Evolutionary conservation across 1,139 yeast species (phyloP).

Genomic region (Geotrichum carabidarum): DNA sequence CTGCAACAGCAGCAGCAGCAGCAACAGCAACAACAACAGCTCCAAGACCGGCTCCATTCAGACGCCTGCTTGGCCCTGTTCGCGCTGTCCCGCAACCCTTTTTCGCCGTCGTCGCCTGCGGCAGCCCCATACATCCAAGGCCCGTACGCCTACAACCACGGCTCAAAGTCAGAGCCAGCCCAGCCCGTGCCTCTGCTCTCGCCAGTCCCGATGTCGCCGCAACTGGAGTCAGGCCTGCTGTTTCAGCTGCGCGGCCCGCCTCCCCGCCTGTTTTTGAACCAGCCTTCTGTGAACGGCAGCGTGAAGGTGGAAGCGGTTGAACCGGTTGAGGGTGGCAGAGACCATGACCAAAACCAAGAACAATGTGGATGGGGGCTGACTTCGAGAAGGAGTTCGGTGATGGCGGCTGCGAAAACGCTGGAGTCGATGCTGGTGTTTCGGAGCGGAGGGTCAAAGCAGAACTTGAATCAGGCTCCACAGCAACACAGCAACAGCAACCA

Average conservation of each 20-base stretch:
- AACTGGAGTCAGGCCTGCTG: not conserved
- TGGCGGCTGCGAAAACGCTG: constrained; percentile 12
- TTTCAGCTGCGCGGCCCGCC: no score
- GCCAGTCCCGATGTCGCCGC: constrained; percentile 2
- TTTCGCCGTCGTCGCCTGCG: not conserved
- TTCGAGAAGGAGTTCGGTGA: constrained; percentile 1
- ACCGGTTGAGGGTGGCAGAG: not conserved
- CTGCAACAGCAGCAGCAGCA: no score
- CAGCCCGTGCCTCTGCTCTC: constrained; percentile 4
- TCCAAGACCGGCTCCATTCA: constrained; percentile 6
- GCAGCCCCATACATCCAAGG: no score
- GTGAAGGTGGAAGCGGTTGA: not conserved
- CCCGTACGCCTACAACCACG: not conserved
- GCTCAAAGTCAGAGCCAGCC: not conserved
- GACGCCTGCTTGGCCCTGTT: constrained; percentile 11
- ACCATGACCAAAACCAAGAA: not conserved
- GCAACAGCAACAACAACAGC: no score
- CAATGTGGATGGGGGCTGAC: not conserved
- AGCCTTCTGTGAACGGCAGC: not conserved
- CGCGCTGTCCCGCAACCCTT: not conserved
- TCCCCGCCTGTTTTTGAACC: not conserved
- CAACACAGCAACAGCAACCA: constrained; percentile 1
- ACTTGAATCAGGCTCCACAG: no score
- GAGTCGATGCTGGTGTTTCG: not conserved
- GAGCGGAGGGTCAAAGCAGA: no score